These are phyloP conservation scores for Dryadomyces quercus-mongolicae DNA, from an alignment of 2,329 filamentous ascomycete genomes.

Conservation along the genomic window DNA sequence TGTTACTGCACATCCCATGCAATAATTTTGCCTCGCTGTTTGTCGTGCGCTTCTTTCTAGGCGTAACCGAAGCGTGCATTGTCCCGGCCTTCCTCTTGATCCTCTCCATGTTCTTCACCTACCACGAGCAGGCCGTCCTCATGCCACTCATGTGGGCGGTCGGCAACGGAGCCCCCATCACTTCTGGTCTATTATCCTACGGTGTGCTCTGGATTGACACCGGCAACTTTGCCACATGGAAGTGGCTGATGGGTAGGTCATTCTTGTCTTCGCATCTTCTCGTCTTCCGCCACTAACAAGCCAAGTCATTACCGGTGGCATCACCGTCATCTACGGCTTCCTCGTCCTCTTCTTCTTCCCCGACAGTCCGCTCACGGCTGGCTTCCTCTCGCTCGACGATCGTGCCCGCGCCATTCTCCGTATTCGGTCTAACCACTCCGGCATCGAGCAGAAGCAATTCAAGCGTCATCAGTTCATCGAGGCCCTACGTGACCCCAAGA, in stretches of 20 bases:
- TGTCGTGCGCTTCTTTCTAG: constrained; percentile 17
- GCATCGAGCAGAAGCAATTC: constrained; percentile 14
- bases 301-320: constrained; percentile 17
- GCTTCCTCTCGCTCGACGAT: constrained; percentile 19
- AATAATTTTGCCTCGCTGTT: constrained; percentile 11
- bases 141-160: constrained; percentile 52
- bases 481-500: constrained; percentile 11
- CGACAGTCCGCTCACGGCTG: constrained; percentile 23
- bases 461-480: constrained; percentile 11
- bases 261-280: background rate
- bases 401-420: constrained; percentile 19
- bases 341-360: constrained; percentile 19
- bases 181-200: constrained; percentile 26
- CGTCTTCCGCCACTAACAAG: background rate
- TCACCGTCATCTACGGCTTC: constrained; percentile 18
- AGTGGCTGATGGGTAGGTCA: constrained; percentile 15
- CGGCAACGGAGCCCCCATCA: constrained; percentile 31
- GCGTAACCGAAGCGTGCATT: constrained; percentile 16
- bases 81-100: constrained; percentile 20
- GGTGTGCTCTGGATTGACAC: constrained; percentile 21
- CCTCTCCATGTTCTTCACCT: constrained; percentile 19
- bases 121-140: constrained; percentile 29
- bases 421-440: constrained; percentile 24
- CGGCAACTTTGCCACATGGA: constrained; percentile 8
- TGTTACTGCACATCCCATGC: constrained; percentile 8